Percentiles rank a stretch among this genome's conserved stretches.
Evolutionary conservation across 2,329 filamentous ascomycete genomes (phyloP).

Genomic region (Dactylellina parvicollis): DNA sequence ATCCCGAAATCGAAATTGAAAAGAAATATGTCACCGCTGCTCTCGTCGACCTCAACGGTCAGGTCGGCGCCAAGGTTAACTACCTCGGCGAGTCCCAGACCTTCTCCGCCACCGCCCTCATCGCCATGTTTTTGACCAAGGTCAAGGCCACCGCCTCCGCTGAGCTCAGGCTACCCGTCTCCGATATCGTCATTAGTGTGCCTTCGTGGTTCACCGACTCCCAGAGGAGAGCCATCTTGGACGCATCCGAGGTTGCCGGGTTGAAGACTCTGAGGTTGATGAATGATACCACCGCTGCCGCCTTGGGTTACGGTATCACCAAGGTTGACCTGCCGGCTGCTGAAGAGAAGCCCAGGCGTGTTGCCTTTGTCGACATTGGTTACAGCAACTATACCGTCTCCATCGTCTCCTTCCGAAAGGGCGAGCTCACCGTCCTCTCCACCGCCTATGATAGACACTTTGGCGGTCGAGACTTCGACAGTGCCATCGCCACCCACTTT

Average conservation of each 20-base stretch:
- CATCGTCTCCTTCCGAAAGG: conserved; percentile 96
- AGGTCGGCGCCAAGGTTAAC: conserved; percentile 91
- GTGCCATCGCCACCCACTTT: conserved; percentile 92
- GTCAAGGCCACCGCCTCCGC: conserved; percentile 85
- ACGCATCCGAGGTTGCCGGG: conserved; percentile 91
- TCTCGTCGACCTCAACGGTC: conserved; percentile 88
- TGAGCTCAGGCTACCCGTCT: conserved; percentile 90
- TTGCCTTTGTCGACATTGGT: conserved; percentile 92
- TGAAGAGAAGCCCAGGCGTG: conserved; percentile 91
- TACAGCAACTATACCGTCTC: conserved; percentile 96
- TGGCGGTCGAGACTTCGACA: conserved; percentile 96
- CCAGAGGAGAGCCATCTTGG: conserved; percentile 87
- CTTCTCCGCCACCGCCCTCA: conserved; percentile 92
- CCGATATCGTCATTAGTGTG: conserved; percentile 91
- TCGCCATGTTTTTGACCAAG: conserved; percentile 95
- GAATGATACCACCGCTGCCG: conserved; percentile 97
- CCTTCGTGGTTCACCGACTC: conserved; percentile 97
- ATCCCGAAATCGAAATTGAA: conserved; percentile 93
- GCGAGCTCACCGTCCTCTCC: conserved; percentile 90
- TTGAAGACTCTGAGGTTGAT: conserved; percentile 92
- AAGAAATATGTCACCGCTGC: conserved; percentile 87
- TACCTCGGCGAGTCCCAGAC: conserved; percentile 95
- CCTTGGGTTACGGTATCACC: conserved; percentile 96
- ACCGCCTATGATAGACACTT: conserved; percentile 96
- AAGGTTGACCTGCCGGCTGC: conserved; percentile 88